phyloP scores from a whole-genome alignment of 78 protist species.

The Speleostelium caveatum region DNA sequence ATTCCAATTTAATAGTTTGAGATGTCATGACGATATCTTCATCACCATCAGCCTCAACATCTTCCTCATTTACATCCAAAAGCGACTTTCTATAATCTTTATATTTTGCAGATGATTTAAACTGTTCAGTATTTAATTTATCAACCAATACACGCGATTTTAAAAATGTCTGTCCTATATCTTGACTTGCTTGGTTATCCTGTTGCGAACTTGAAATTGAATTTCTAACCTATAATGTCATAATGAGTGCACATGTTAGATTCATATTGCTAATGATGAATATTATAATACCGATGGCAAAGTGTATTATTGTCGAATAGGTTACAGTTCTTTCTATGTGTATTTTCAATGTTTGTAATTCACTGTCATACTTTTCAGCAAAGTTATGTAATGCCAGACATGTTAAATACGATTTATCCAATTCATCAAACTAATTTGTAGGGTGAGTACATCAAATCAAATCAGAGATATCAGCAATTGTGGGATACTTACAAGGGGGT shows the following conservation, averaged over 20 bases:
- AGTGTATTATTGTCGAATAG: background rate
- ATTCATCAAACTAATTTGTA: background rate
- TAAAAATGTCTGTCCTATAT: constrained; percentile 22
- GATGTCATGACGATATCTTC: constrained; percentile 59
- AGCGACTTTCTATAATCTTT: constrained; percentile 12
- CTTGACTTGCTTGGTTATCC: background rate
- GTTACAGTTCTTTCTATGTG: constrained; percentile 1
- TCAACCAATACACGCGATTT: background rate
- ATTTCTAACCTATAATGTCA: too few species aligned
- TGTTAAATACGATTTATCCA: constrained; percentile 13
- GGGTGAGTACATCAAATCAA: too few species aligned
- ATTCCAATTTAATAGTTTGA: constrained; percentile 40
- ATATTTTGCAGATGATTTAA: background rate
- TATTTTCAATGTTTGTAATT: background rate
- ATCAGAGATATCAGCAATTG: too few species aligned
- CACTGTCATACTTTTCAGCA: background rate
- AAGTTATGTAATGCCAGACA: constrained; percentile 7
- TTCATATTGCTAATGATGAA: too few species aligned
- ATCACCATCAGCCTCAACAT: constrained; percentile 4
- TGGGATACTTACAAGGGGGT: too few species aligned
- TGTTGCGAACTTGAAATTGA: constrained; percentile 2
- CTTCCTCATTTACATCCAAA: constrained; percentile 12
- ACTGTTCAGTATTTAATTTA: background rate
- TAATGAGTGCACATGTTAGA: too few species aligned
- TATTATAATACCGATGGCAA: too few species aligned